Evolutionary conservation across 2,329 filamentous ascomycete species (phyloP).

Genomic region (Xylariaceae sp.): DNA sequence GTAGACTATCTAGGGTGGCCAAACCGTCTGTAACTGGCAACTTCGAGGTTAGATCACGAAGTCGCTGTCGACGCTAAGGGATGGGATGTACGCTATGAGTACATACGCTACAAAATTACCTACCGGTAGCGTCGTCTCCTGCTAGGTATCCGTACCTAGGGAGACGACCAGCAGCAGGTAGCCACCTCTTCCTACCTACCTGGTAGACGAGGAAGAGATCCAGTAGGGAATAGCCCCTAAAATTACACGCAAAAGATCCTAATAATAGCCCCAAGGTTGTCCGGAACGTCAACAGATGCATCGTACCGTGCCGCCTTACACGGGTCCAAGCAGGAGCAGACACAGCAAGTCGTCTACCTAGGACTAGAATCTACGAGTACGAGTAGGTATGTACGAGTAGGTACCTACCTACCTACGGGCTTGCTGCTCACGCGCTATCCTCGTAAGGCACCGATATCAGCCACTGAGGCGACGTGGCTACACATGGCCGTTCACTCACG

Average conservation of each 20-base stretch:
- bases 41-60: neutral
- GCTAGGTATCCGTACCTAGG: neutral
- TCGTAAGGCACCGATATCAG: constrained; percentile 10
- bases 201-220: neutral
- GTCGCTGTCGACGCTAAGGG: neutral
- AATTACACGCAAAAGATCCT: constrained; percentile 4
- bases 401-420: neutral
- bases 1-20: neutral
- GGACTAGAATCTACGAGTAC: too few relatives aligned
- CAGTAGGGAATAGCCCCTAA: neutral
- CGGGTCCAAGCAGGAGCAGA: constrained; percentile 1
- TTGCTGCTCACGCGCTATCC: constrained; percentile 7
- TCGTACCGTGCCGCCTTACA: constrained; percentile 13
- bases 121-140: neutral
- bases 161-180: neutral
- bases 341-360: too few relatives aligned
- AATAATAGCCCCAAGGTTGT: constrained; percentile 12
- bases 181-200: neutral
- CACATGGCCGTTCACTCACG: constrained; percentile 4
- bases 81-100: too few relatives aligned
- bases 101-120: too few relatives aligned
- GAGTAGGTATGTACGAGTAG: neutral
- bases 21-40: neutral
- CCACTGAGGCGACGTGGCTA: constrained; percentile 10
- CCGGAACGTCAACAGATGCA: constrained; percentile 9